A percentile compares a stretch with the other conserved stretches of the same genome.
phyloP scores from a whole-genome alignment of 176 grass and related monocot genomes.

The Eleusine indica region DNA sequence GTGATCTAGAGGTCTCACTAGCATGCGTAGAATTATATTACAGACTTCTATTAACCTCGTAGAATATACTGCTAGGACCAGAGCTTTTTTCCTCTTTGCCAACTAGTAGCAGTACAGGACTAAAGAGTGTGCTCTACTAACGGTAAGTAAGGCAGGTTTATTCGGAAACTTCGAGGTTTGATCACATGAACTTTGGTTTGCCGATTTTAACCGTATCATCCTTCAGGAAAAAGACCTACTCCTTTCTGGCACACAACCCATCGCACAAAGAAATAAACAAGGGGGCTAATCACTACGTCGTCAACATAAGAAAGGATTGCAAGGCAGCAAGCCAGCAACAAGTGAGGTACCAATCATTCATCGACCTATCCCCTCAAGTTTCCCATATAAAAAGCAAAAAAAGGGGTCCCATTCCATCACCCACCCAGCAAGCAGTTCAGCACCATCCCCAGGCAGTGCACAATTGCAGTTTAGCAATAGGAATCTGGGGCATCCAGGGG shows the following conservation, averaged over 20 bases:
- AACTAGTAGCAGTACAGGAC: too few relatives aligned
- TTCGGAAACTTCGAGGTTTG: too few relatives aligned
- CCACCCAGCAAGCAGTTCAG: neutral
- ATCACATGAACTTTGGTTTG: too few relatives aligned
- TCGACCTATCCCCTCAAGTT: neutral
- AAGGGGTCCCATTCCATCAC: neutral
- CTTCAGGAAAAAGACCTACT: neutral
- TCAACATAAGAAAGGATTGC: slow-evolving; percentile 7
- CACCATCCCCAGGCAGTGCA: neutral
- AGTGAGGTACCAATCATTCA: slow-evolving; percentile 28
- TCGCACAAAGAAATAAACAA: slow-evolving; percentile 19
- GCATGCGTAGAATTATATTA: too few relatives aligned
- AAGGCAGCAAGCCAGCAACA: slow-evolving; percentile 27
- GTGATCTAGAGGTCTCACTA: too few relatives aligned
- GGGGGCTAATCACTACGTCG: neutral
- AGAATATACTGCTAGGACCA: too few relatives aligned
- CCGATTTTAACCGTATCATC: too few relatives aligned
- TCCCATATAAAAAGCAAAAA: neutral
- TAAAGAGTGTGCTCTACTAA: too few relatives aligned
- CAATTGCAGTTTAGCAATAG: slow-evolving; percentile 8
- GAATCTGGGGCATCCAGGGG: slow-evolving; percentile 20
- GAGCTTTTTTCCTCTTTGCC: too few relatives aligned
- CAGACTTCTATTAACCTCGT: too few relatives aligned
- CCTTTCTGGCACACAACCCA: slow-evolving; percentile 10
- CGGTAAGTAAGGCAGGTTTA: too few relatives aligned